Evolutionary conservation across 257 asterid species (phyloP), one percentile per base, ranked within the genome.

Genomic region (Capsicum rhomboideum): DNA sequence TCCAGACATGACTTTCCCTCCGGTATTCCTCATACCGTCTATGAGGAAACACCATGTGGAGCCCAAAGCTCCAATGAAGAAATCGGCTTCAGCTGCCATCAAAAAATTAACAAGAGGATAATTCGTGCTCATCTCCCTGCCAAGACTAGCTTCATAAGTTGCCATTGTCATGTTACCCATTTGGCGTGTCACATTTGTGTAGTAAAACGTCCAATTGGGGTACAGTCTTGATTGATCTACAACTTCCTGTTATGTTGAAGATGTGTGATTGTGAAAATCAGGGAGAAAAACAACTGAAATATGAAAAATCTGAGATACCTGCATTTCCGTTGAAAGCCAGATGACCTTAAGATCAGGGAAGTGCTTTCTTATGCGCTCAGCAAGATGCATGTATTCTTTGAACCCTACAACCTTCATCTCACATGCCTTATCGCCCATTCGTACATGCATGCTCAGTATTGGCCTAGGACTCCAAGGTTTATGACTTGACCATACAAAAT

Each of bases 281-380:
- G 42, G 59, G 23, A 26, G 16, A 26, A 31, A 63, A 20, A 21
- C 37, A n/a, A 18, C 14, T 42, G 14, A 56, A 9, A 16, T 68
- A 44, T 52, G 34, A 61, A 80, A 20, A 3, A 42, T 23, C 49
- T 17, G 83, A 0, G 72, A 20, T 63, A 95, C 99, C 99, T 95
- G 98, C 98, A 97, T 97, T 90, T 97, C 98, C 64, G 99, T 95
- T 69, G 99, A 97, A 78, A 97, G 97, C 99, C 99, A 97, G 79
- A 93, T 89, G 79, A 74, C 87, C 56, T 91, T 90, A 23, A 97
- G 92, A 84, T 93, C 87, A 58, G 97, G 98, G 91, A 97, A 97
- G 49, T 85, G 88, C 46, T 79, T 88, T 87, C 94, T 80, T 86
- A 95, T 88, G 82, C 94, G 91, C 54, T 86, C 89, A 1, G 98